Base-by-base conservation (phyloP, 2,329 filamentous ascomycete species). In the Dothideomycetes sp. region DNA sequence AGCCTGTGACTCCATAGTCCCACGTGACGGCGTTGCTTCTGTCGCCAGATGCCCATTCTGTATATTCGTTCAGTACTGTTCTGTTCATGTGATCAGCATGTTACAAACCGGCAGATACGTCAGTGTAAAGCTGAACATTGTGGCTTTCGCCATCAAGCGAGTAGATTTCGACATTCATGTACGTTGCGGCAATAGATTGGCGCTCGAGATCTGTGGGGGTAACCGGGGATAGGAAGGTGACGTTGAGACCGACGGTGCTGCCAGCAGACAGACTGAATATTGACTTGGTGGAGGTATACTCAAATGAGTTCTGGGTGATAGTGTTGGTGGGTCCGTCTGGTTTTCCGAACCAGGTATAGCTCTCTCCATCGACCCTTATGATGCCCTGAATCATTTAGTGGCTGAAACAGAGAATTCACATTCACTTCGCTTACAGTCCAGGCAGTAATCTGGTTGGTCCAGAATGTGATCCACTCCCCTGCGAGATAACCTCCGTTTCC, bases 31-130 rank as follows among this genome's bases (percentile, higher is more conserved):
- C 53, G 3, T 72, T 62, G 18, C 48, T 58, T 5, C 62, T 59
- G 51, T 86, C 73, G 16, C 80, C 79, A 11, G 79, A 79, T 3
- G 75, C 72, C 76, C 79, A 86, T 68, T 88, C 82, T 84, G 42
- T 30, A 31, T 38, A 27, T 24, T 24, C n/a, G n/a, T 27, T 43
- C 16, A 48, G 19, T 29, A 15, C 49, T 14, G 15, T 24, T 22
- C 17, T 34, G 24, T 4, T 10, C 7, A 27, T n/a, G 17, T 32
- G 24, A 10, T 27, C 19, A 31, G 29, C 5, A 36, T 24, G n/a
- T 31, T 14, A 30, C 70, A 55, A 55, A 80, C 77, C 77, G 40
- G 75, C 78, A 38, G 80, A 78, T 30, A 85, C 77, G 52, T 87
- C 83, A 17, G 79, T 69, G 53, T 88, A 87, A 4, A 87, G 52